A percentile compares a stretch with the other conserved stretches of the same genome.
Conservation (phyloP, 179 eudicot species). For the Silene coronaria region DNA sequence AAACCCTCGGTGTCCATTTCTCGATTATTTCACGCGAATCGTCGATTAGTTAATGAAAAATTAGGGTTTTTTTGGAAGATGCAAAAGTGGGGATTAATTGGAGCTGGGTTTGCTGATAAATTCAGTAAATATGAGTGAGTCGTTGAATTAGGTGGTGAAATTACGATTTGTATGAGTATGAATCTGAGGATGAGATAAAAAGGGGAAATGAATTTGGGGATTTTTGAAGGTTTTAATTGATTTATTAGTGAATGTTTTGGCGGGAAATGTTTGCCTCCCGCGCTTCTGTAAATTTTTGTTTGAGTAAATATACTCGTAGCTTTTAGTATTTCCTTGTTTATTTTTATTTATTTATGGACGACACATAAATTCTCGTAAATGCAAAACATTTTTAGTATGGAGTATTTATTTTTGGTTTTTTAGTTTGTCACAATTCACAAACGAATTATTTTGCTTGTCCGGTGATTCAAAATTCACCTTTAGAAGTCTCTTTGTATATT, state of each 20-base stretch:
- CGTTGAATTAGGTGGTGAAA: neutral
- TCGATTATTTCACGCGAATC: neutral
- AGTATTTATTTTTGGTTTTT: no score
- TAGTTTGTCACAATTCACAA: no score
- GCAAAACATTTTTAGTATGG: no score
- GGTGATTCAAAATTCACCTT: no score
- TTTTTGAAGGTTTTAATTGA: neutral
- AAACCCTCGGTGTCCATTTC: constrained; percentile 60
- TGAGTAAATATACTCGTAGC: no score
- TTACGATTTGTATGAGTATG: neutral
- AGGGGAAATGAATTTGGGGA: neutral
- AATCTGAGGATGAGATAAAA: constrained; percentile 3
- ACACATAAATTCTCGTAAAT: no score
- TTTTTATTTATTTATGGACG: no score
- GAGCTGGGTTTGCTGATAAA: neutral
- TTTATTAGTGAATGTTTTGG: constrained; percentile 14
- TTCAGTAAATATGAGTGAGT: neutral
- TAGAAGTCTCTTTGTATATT: no score
- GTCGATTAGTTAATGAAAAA: neutral
- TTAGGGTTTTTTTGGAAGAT: constrained; percentile 21
- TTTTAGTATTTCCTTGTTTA: no score
- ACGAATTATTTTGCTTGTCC: no score
- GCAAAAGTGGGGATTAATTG: neutral
- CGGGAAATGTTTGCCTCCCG: constrained; percentile 31
- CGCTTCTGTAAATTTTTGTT: no score